Evolutionary conservation across 352 stramenopile genomes (phyloP), one percentile per base, ranked within the genome.

Genomic region (Pythium sukuiense): DNA sequence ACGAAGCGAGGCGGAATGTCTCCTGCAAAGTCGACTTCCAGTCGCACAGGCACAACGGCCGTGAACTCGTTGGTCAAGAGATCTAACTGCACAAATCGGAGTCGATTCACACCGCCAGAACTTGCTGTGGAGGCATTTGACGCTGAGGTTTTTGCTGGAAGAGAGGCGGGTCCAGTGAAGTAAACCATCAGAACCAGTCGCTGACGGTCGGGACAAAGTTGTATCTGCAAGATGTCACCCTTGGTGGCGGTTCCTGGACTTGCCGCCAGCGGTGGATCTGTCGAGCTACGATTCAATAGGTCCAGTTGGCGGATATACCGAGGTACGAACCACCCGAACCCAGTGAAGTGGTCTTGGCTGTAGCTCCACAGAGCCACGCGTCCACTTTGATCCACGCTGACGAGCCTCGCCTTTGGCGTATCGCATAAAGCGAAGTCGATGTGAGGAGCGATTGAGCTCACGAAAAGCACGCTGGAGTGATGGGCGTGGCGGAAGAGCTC

Each of bases 141-240:
- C 27, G 48, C 29, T 18, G 58, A 52, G 11, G 24, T 32, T 3
- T 26, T 27, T 12, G 50, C 18, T 24, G 30, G 9, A 9, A 18
- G 26, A 6, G 24, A 1, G 6, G 20, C 27, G 6, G 50, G 2
- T 7, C 50, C 16, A 12, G 20, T 20, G 43, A 59, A 52, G 12
- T 52, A 86, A 1, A 85, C 50, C 80, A 86, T 86, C 29, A 74
- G 60, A 2, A 88, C 74, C 9, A 88, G 59, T 13, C 70, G 69
- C 6, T 64, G 63, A 26, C 72, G 54, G 27, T 84, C 69, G 1
- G 57, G 55, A 6, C 77, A 77, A 13, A 76, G 35, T 26, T 59
- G 68, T 29, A 85, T 76, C 52, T 88, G 80, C 16, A 86, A 33
- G 3, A 86, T 73, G n/a, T 79, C 76, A 8, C 76, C 68, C 2